Base-by-base conservation (phyloP, 768 basidiomycete genomes). In the Suillus weaverae region DNA sequence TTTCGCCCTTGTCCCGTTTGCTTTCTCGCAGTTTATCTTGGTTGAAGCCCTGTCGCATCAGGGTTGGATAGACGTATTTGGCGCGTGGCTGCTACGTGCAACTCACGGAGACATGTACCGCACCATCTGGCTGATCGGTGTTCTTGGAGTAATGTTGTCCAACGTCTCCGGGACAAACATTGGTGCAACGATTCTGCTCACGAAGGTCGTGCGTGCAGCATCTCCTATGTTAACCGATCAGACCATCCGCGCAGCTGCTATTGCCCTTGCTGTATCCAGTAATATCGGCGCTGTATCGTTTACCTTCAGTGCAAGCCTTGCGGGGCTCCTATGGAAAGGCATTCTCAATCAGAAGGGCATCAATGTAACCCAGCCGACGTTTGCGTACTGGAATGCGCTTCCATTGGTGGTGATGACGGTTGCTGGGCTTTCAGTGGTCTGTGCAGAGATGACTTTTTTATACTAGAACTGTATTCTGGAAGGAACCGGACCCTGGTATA, bases 11-110 rank as follows among this genome's bases (percentile, higher is more conserved):
- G 79, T 97, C 18, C 94, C 94, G 0, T 99, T 99, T 72, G 92
- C 95, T 0, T 95, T 98, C 73, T 89, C 91, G 1, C 94, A 96
- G 77, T 98, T 99, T 79, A 94, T 98, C 68, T 86, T 99, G 63
- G 92, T 97, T 64, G 91, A 96, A 72, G 91, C 84, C 0, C 83
- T 99, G 7, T 82, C 87, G 14, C 83, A 87, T 66, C 87, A 89
- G 64, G 94, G 94, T 33, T 99, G 96, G 95, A 93, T 97, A 10
- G 81, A 86, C 14, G 82, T 95, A 26, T 97, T 96, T 72, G 89
- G 87, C 0, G 68, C 69, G 3, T 93, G 92, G 91, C 80, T 89
- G 39, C 72, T 80, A 61, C 80, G 69, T 71, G 88, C 76, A 18
- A 81, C 81, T 0, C 57, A 64, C 1, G 69, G 77, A 0, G 67